A percentile compares a stretch with the other conserved stretches of the same genome.
phyloP scores from a whole-genome alignment of 192 early-diverging fungal genomes.

The Backusella tarrabulga region DNA sequence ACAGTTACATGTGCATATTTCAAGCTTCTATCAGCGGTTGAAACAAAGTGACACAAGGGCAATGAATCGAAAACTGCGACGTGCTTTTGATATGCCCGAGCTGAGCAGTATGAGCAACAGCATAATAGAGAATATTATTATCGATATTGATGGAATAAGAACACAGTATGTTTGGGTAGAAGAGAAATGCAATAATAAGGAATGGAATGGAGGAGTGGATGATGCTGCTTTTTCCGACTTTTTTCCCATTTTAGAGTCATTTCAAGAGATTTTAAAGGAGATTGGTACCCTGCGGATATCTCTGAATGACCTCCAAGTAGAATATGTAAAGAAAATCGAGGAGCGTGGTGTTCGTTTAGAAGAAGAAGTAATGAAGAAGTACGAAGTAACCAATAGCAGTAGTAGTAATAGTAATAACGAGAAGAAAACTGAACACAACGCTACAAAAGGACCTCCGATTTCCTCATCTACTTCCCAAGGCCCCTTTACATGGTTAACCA shows the following conservation, averaged over 20 bases:
- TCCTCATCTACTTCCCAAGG: neutral
- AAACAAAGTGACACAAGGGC: constrained; percentile 49
- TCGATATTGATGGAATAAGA: constrained; percentile 44
- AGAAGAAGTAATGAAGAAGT: constrained; percentile 8
- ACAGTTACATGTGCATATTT: neutral
- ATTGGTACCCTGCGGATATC: constrained; percentile 52
- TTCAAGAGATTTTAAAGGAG: constrained; percentile 51
- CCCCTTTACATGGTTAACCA: constrained; percentile 2
- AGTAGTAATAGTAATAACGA: neutral
- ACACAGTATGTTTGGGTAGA: constrained; percentile 51
- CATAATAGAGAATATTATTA: constrained; percentile 54
- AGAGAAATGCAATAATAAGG: neutral
- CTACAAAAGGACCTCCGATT: neutral
- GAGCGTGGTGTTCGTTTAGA: constrained; percentile 9
- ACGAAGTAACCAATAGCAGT: neutral
- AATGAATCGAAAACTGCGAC: constrained; percentile 48
- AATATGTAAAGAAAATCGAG: constrained; percentile 58
- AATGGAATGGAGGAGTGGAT: neutral
- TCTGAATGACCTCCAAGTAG: constrained; percentile 57
- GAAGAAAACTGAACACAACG: neutral
- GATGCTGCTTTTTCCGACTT: constrained; percentile 33
- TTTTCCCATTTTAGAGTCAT: constrained; percentile 41
- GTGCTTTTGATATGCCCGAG: constrained; percentile 57
- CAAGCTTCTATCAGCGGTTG: constrained; percentile 20
- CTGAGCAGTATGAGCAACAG: constrained; percentile 55